Conservation (phyloP, 2,329 filamentous ascomycete genomes). For the Aureobasidium pullulans region DNA sequence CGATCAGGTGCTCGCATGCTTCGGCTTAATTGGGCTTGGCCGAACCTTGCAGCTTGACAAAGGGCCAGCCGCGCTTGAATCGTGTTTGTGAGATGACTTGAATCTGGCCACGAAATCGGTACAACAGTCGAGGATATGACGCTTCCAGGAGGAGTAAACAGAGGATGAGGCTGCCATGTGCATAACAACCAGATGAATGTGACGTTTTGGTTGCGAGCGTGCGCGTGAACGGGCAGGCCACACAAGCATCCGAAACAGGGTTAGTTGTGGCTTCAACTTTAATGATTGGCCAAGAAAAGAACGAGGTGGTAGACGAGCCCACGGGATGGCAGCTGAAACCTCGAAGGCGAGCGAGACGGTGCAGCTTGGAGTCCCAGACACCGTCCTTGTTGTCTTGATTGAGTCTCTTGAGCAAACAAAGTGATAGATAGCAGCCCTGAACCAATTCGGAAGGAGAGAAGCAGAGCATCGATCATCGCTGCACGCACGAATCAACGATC, state of each 20-base stretch:
- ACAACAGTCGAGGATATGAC: neutral
- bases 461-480: neutral
- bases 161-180: neutral
- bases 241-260: neutral
- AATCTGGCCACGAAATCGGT: neutral
- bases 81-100: neutral
- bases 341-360: neutral
- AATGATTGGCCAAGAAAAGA: constrained; percentile 1
- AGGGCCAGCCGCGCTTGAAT: neutral
- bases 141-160: neutral
- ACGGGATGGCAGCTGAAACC: neutral
- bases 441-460: neutral
- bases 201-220: constrained; percentile 5
- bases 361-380: neutral
- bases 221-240: neutral
- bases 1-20: constrained; percentile 2
- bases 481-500: neutral
- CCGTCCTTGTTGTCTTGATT: neutral
- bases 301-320: neutral
- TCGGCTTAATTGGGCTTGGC: neutral
- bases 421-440: neutral
- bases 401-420: neutral
- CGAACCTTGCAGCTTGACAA: neutral
- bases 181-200: neutral
- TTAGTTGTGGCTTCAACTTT: constrained; percentile 1